Base-by-base conservation (phyloP, 2,329 filamentous ascomycete species). In the Aspergillaceae sp. region DNA sequence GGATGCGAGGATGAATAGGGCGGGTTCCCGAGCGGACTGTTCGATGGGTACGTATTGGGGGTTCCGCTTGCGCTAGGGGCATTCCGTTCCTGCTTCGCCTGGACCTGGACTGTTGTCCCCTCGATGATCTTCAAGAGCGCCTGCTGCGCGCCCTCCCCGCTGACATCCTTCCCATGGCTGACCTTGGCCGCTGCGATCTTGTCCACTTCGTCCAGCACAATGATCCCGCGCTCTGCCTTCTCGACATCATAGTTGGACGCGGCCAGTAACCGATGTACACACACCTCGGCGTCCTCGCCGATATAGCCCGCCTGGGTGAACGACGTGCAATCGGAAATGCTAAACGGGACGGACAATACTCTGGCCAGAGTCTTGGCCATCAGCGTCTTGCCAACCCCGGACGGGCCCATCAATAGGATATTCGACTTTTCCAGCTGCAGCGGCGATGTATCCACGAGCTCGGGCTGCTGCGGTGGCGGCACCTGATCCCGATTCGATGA, bases 301-400 rank as follows among this genome's bases (percentile, higher is more conserved):
- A 98, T 96, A 59, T 98, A 98, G 28, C 92, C 91, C 4, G 91
- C 91, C 69, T 96, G 91, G 0, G 91, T 97, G 53, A 97, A 89
- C 4, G 90, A 87, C 43, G 92, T 96, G 66, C 91, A 97, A 67
- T 97, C 91, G 50, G 87, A 91, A 67, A 95, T 95, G 51, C 87
- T 89, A 61, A 96, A 94, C 0, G 92, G 92, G 0, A 97, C 89
- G 50, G 92, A 91, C n/a, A 98, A 78, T 44, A 92, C 84, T 59
- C 89, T 84, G 55, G 91, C 92, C 35, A 97, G 72, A 0, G 91
- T 97, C 67, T 90, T 94, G 44, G 57, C 79, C 70, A 98, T 97
- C 51, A 97, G 82, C 0, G 92, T 98, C 71, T 98, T 98, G 9
- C 92, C 92, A 4, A 96, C 90, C 2, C 92, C 92, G 0, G 90